Percentiles rank a stretch among this genome's conserved stretches.
phyloP scores from a whole-genome alignment of 352 stramenopile genomes.

The Phytophthora ramorum region DNA sequence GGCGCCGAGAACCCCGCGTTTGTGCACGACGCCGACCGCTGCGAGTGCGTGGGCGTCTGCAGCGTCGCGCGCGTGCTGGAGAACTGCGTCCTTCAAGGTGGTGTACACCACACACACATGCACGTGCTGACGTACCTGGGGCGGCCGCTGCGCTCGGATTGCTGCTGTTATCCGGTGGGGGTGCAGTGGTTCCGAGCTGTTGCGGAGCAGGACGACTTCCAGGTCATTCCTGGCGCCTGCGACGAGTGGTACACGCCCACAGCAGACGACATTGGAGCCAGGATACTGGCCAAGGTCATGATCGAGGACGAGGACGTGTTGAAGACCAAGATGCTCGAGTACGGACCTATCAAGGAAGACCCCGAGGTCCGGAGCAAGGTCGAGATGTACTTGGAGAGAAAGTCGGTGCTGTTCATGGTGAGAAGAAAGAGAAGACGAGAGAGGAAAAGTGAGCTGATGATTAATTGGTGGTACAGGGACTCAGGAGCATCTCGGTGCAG shows the following conservation, averaged over 20 bases:
- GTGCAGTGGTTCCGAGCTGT: conserved; percentile 84
- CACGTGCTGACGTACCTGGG: conserved; percentile 81
- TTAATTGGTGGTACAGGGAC: conserved; percentile 14
- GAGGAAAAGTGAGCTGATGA: neutral
- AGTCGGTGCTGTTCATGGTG: conserved; percentile 84
- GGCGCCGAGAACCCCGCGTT: conserved; percentile 58
- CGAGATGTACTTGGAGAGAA: conserved; percentile 84
- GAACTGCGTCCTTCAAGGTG: conserved; percentile 78
- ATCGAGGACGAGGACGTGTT: conserved; percentile 74
- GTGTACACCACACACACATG: conserved; percentile 86
- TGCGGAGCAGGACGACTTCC: conserved; percentile 70
- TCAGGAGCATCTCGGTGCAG: conserved; percentile 60
- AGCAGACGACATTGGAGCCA: conserved; percentile 79
- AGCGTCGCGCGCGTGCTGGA: conserved; percentile 73
- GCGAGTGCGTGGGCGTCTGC: conserved; percentile 63
- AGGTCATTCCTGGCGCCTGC: conserved; percentile 68
- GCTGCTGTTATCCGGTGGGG: conserved; percentile 72
- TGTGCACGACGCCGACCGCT: conserved; percentile 60
- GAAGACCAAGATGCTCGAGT: conserved; percentile 86
- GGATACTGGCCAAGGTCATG: conserved; percentile 80
- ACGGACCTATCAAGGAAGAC: conserved; percentile 85
- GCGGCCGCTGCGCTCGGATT: conserved; percentile 59
- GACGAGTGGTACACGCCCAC: conserved; percentile 85
- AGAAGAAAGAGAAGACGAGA: conserved; percentile 15
- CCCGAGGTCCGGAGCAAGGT: conserved; percentile 86